Percentiles rank a stretch among this genome's conserved stretches.
Evolutionary conservation across 306 rosid genomes (phyloP).

Genomic region (Nissolia schottii): DNA sequence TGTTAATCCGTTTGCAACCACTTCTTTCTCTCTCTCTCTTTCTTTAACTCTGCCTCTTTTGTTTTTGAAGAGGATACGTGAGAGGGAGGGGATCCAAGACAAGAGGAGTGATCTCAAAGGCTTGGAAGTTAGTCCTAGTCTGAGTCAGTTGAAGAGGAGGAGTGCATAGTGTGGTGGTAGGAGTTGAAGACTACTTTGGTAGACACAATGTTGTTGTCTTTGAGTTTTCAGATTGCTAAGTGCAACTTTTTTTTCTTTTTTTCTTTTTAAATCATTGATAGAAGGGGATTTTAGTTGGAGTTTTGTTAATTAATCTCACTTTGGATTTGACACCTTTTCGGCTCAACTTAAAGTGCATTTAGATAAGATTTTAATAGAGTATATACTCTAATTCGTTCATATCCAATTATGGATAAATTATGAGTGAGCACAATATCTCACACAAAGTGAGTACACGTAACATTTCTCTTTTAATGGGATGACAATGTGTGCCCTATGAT

Average conservation of each 20-base stretch:
- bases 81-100: conserved; percentile 25
- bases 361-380: too few relatives aligned
- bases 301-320: too few relatives aligned
- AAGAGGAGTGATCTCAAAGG: conserved; percentile 65
- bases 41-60: too few relatives aligned
- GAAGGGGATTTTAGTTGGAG: background rate
- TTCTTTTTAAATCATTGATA: background rate
- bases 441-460: too few relatives aligned
- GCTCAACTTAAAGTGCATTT: too few relatives aligned
- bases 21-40: conserved; percentile 22
- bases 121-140: conserved; percentile 51
- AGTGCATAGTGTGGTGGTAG: conserved; percentile 19
- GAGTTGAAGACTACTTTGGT: conserved; percentile 17
- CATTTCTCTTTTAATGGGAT: too few relatives aligned
- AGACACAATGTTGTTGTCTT: conserved; percentile 29
- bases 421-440: too few relatives aligned
- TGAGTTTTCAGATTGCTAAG: conserved; percentile 22
- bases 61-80: background rate
- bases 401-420: too few relatives aligned
- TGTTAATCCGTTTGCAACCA: conserved; percentile 35
- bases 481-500: too few relatives aligned
- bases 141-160: conserved; percentile 43
- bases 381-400: too few relatives aligned
- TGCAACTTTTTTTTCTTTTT: background rate
- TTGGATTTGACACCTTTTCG: too few relatives aligned